Conservation (phyloP, 2,329 filamentous ascomycete species). For the Anisogramma anomala region DNA sequence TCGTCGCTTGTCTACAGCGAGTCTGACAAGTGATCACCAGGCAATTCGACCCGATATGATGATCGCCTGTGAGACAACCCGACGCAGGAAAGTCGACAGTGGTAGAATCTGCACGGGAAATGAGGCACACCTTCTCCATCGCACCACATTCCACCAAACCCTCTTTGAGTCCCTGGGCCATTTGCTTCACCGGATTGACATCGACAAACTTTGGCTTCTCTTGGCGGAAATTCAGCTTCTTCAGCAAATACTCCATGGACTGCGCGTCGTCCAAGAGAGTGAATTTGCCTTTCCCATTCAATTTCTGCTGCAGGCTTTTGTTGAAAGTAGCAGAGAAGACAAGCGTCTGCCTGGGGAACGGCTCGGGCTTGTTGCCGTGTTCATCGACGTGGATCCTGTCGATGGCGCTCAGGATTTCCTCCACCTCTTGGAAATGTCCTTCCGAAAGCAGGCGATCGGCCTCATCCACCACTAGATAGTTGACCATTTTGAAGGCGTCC, state of each 20-base stretch:
- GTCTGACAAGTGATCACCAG: too few relatives aligned
- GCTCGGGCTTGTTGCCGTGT: constrained; percentile 33
- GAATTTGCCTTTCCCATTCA: constrained; percentile 63
- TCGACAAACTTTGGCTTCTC: constrained; percentile 84
- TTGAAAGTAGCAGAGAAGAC: constrained; percentile 97
- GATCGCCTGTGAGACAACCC: too few relatives aligned
- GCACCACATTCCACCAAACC: constrained; percentile 84
- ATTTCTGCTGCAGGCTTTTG: constrained; percentile 79
- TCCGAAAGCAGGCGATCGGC: constrained; percentile 85
- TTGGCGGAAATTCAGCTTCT: constrained; percentile 78
- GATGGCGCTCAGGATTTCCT: constrained; percentile 72
- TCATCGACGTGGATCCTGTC: constrained; percentile 59
- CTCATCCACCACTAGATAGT: constrained; percentile 85
- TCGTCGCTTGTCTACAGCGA: too few relatives aligned
- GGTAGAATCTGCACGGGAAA: too few relatives aligned
- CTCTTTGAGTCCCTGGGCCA: constrained; percentile 78
- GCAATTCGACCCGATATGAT: too few relatives aligned
- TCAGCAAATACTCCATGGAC: constrained; percentile 85
- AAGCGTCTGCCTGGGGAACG: constrained; percentile 62
- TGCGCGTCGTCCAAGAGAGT: constrained; percentile 61
- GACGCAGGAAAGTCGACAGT: too few relatives aligned
- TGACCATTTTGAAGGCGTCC: constrained; percentile 57
- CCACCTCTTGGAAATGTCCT: constrained; percentile 89
- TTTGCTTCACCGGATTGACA: constrained; percentile 76
- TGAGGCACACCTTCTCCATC: constrained; percentile 79